Evolutionary conservation across 176 grass and related monocot genomes (phyloP), one percentile per base, ranked within the genome.

Genomic region (Oryza nivara): DNA sequence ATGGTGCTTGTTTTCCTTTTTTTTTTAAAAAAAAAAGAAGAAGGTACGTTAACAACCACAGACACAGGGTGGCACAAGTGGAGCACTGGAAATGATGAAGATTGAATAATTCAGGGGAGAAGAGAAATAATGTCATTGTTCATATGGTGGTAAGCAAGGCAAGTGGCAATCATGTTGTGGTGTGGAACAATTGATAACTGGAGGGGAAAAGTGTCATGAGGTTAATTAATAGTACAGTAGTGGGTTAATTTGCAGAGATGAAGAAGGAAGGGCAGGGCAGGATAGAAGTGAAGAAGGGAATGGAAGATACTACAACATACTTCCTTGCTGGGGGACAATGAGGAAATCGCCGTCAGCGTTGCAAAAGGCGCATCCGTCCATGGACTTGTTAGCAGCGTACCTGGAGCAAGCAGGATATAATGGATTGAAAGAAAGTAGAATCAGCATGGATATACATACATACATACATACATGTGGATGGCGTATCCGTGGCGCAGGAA

Each of bases 261-360:
- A 44, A 9, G 41, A 41, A 41, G 5, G 5, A 41, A 41, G 40
- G 7, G 43, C 9, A 10, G 43, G 1, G 43, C 43, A 44, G 16
- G 34, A 22, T 17, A 11, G 5, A 49, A 56, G 23, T 20, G 22
- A 25, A 41, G 0, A 12, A 69, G 23, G 8, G 61, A 9, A 36
- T 47, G 2, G 35, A 25, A 49, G 66, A 44, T 4, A 49, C 35
- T 32, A 36, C 4, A 36, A 36, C 89, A 80, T 90, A 93, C 96
- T 95, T 89, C 93, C 96, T 83, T 89, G 82, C 32, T 95, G 96
- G 8, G 96, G 91, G 51, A 98, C 89, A 56, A 93, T 76, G 80
- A 98, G 89, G 87, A 98, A 98, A 88, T 98, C 96, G 52, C 96
- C 93, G 56, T 98, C 96, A 0, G 91, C 96, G 56, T 98, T 98